Percentiles rank a stretch among this genome's conserved stretches.
These are phyloP conservation scores for Mucor velutinosus DNA, from an alignment of 371 early-diverging fungal species.

Conservation along the genomic window DNA sequence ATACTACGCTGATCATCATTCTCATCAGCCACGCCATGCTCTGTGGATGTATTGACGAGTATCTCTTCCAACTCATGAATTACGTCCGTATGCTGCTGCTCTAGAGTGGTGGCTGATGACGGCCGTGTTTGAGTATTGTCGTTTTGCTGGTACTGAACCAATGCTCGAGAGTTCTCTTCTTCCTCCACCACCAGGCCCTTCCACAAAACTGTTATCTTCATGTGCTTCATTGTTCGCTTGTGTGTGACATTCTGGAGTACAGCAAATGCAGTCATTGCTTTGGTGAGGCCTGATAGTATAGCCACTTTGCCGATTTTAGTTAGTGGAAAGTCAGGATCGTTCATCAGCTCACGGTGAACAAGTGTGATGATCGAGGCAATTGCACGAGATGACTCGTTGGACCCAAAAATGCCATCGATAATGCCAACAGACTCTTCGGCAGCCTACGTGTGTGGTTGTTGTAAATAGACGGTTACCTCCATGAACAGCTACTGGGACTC, in stretches of 20 bases:
- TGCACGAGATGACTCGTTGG: conserved; percentile 88
- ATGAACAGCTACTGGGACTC: background rate
- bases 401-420: conserved; percentile 92
- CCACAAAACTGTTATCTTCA: conserved; percentile 54
- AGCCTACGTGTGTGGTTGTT: conserved; percentile 36
- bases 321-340: conserved; percentile 70
- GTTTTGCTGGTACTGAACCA: conserved; percentile 21
- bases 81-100: conserved; percentile 25
- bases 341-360: conserved; percentile 73
- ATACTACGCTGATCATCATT: background rate
- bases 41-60: conserved; percentile 13
- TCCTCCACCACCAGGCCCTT: conserved; percentile 57
- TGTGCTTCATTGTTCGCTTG: conserved; percentile 52
- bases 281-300: conserved; percentile 73
- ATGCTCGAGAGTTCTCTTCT: conserved; percentile 26
- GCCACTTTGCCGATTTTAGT: conserved; percentile 69
- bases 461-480: too few species aligned
- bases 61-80: conserved; percentile 44
- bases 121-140: background rate
- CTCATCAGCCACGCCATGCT: background rate
- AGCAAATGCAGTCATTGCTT: conserved; percentile 83
- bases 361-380: conserved; percentile 82
- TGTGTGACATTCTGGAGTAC: conserved; percentile 83
- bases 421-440: conserved; percentile 89
- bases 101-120: background rate